Evolutionary conservation across 2,329 filamentous ascomycete genomes (phyloP), one percentile per base, ranked within the genome.

Genomic region (Aureobasidium sp.): DNA sequence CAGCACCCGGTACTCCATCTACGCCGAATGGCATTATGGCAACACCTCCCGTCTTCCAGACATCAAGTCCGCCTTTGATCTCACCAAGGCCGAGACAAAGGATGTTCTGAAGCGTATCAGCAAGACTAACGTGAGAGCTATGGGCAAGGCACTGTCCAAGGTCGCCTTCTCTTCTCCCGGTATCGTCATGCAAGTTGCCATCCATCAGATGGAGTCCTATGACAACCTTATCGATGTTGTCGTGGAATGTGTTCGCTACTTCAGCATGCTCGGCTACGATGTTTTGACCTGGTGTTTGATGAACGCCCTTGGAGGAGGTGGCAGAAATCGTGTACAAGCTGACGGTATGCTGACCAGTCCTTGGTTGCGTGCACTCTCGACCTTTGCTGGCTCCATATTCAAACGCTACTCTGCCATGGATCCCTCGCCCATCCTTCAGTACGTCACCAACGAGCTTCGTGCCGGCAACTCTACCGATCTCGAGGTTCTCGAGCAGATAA

Each of bases 151-250:
- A 41, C 81, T 99, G 34, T 92, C 93, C 9, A 97, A 97, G 75
- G 89, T 92, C n/a, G 91, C 92, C 30, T 89, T 91, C 69, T 87
- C 91, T 1, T 94, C 91, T 47, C 95, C 94, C 1, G 93, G 93
- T 30, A 83, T 96, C 62, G 92, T 97, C 29, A 96, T 97, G 77
- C 86, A 86, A 69, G 89, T 93, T 61, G 91, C 92, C 7, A 85
- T 99, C 62, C 87, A 87, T 65, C 92, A 97, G 73, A 90, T 97
- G 63, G 92, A 99, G 74, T 87, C 89, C 0, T 99, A 99, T 72
- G 89, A 89, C 71, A 99, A 97, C 71, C 82, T 99, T 64, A 96
- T 96, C 62, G 90, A 96, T 64, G 90, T 91, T 5, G 90, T 99
- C 64, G 92, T 97, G 15, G 91, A 97, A 71, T 97, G 92, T 70